Evolutionary conservation across 495 filamentous ascomycete genomes (phyloP), one percentile per base, ranked within the genome.

Genomic region (Pseudoneurospora amorphoporcata): DNA sequence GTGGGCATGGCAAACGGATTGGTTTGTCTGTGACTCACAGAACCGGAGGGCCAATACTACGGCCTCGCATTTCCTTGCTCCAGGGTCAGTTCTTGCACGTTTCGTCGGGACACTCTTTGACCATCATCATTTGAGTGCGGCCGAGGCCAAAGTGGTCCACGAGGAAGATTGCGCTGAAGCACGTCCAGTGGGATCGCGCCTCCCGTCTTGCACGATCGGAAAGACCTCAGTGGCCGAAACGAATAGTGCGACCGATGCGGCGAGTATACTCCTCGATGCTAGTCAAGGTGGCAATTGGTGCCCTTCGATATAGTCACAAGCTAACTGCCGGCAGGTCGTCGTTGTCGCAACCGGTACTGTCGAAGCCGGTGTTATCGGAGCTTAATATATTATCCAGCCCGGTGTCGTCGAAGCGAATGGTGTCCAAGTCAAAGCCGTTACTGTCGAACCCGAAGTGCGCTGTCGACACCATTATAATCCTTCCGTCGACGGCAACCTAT

Each of bases 51-150:
- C 17, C n/a, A 38, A 53, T 79, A 77, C 81, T 90, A 92, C 93
- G 82, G 91, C 88, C 69, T 87, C 71, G 69, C 86, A 83, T 79
- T 45, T 47, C 3, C n/a, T 47, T 9, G n/a, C 8, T 9, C 8
- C n/a, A 47, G n/a, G n/a, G n/a, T 23, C 95, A 98, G 77, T 94
- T 93, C 70, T 86, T 88, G 86, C 95, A 97, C 9, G 88, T 76
- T 35, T 85, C 78, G 7, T 88, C 81, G 0, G 94, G 93, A 73
- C 94, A 97, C 58, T 93, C 88, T 37, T 86, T 23, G 9, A 47
- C n/a, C n/a, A 47, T 10, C 1, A 47, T 47, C 45, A 23, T 3
- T 4, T 47, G 45, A 12, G n/a, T 8, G 45, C 23, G n/a, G 8
- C 45, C 45, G 45, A 47, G n/a, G n/a, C n/a, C 45, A 6, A 12